Evolutionary conservation across 306 rosid genomes (phyloP), one percentile per base, ranked within the genome.

Genomic region (Abrus precatorius): DNA sequence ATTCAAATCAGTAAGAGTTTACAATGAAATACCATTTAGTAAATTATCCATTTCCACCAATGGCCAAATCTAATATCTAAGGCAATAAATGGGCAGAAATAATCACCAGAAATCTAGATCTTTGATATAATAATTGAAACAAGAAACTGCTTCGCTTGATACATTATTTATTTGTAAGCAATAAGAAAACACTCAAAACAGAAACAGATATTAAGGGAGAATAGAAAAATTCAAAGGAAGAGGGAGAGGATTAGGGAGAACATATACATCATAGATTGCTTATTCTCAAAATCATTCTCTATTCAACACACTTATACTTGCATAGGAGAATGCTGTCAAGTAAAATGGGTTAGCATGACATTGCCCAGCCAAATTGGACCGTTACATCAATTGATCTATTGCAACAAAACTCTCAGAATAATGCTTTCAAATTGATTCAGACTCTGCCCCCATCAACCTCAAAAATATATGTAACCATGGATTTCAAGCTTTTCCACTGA

Each of bases 281-380:
- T 47, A 14, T 55, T 33, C 64, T 66, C 20, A 10, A 74, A 48
- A 57, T 3, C 55, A 30, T 82, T 50, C 69, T 41, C 13, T 52
- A 33, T 28, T 56, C 77, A 57, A 75, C 54, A 55, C 50, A 81
- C 32, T 5, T 54, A 72, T 50, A 7, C 48, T 41, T 13, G 28
- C 8, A 27, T 13, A 55, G 53, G 43, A 75, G 66, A 75, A 56
- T 36, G 55, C 33, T 44, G 1, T 65, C 27, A 38, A 60, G 72
- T 29, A 66, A 55, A 81, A 74, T 36, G 27, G 72, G 70, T 69
- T 69, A 30, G 30, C 47, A 47, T 5, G 27, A 62, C 71, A 82
- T 52, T 9, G 40, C 29, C 47, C 48, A 73, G 30, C 53, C 20
- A 63, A 50, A 73, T 40, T 63, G 41, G 12, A 52, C 27, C 41